Percentiles rank a stretch among this genome's conserved stretches.
phyloP scores from a whole-genome alignment of 1,139 yeast species.

The Diutina siamensis region DNA sequence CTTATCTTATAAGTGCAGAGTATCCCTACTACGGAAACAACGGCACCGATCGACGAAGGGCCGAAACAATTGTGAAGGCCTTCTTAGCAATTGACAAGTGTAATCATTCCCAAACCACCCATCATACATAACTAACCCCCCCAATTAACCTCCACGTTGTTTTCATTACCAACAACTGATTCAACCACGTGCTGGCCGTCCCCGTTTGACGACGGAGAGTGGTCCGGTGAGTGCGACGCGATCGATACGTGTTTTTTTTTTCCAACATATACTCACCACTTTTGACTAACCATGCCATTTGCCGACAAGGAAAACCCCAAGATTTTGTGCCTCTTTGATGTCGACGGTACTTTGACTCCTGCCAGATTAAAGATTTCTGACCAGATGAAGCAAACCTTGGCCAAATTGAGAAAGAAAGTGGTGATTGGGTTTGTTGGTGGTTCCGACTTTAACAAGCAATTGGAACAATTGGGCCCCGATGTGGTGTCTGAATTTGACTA shows the following conservation, averaged over 20 bases:
- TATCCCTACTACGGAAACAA: no score
- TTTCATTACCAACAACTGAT: neutral
- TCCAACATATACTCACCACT: neutral
- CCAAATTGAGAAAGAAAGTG: constrained; percentile 74
- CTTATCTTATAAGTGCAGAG: no score
- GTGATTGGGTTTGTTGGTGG: constrained; percentile 99
- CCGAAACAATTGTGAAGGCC: no score
- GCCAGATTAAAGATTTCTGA: constrained; percentile 79
- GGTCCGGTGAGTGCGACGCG: neutral
- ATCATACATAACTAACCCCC: no score
- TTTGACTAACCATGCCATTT: constrained; percentile 40
- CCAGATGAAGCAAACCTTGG: constrained; percentile 65
- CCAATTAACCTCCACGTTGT: neutral
- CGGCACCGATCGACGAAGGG: no score
- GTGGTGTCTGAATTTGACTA: constrained; percentile 79
- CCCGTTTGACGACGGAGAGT: neutral
- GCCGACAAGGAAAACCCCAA: constrained; percentile 43
- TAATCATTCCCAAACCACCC: no score
- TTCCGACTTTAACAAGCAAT: constrained; percentile 86
- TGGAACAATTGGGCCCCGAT: constrained; percentile 83
- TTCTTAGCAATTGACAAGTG: no score
- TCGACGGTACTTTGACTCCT: constrained; percentile 96
- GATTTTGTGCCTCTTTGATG: constrained; percentile 80
- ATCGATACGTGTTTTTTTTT: neutral
- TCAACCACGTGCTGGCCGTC: neutral